Conservation (phyloP, 148 eudicot species). For the Silene conica region DNA sequence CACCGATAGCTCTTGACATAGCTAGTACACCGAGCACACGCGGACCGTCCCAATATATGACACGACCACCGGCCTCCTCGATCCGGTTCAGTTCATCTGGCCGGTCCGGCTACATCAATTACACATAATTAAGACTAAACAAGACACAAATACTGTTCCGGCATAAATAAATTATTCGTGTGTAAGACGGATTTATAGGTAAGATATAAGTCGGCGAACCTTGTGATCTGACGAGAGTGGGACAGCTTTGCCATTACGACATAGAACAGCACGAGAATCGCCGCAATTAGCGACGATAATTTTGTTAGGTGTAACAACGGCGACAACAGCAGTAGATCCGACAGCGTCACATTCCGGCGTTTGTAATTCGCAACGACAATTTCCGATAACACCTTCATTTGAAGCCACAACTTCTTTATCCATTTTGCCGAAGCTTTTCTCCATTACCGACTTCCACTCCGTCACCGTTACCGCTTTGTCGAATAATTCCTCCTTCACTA, state of each 20-base stretch:
- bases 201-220: slow-evolving; percentile 25
- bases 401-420: slow-evolving; percentile 47
- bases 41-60: slow-evolving; percentile 63
- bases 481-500: slow-evolving; percentile 22
- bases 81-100: slow-evolving; percentile 76
- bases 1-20: slow-evolving; percentile 96
- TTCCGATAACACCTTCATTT: slow-evolving; percentile 28
- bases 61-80: slow-evolving; percentile 71
- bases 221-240: slow-evolving; percentile 73
- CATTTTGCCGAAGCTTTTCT: slow-evolving; percentile 64
- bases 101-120: slow-evolving; percentile 59
- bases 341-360: slow-evolving; percentile 68
- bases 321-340: slow-evolving; percentile 82
- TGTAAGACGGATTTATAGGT: background rate
- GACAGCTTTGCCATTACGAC: slow-evolving; percentile 48
- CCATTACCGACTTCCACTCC: slow-evolving; percentile 54
- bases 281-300: slow-evolving; percentile 75
- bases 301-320: slow-evolving; percentile 47
- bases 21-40: slow-evolving; percentile 78
- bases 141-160: no score
- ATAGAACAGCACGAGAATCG: slow-evolving; percentile 66
- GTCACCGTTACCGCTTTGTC: background rate
- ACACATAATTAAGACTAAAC: no score
- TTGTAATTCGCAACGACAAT: slow-evolving; percentile 68
- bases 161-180: background rate